phyloP scores from a whole-genome alignment of 1,284 basidiomycete genomes.

The Ceratobasidium sp. region DNA sequence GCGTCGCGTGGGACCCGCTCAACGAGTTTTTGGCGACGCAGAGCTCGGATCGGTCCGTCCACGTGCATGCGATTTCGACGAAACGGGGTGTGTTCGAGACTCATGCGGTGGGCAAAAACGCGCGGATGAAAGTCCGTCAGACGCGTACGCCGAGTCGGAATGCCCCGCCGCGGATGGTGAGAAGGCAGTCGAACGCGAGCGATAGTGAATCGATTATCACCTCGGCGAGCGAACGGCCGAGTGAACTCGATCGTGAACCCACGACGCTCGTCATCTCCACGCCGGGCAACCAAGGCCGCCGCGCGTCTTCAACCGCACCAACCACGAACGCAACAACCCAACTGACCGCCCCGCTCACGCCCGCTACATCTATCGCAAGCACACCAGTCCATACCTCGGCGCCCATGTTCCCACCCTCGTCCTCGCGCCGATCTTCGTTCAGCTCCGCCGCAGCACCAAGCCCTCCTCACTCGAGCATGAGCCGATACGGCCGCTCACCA shows the following conservation, averaged over 20 bases:
- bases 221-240: conserved; percentile 65
- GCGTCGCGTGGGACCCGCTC: conserved; percentile 96
- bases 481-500: conserved; percentile 81
- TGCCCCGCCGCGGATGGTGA: conserved; percentile 60
- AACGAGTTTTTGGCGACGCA: conserved; percentile 97
- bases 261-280: conserved; percentile 15
- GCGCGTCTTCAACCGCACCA: conserved; percentile 44
- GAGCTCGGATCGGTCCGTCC: conserved; percentile 91
- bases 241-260: conserved; percentile 42
- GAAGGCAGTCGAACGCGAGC: conserved; percentile 80
- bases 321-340: background rate
- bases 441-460: conserved; percentile 85
- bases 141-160: conserved; percentile 74
- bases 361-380: conserved; percentile 71
- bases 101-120: conserved; percentile 86
- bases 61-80: conserved; percentile 84
- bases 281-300: conserved; percentile 20
- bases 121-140: conserved; percentile 76
- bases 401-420: conserved; percentile 74
- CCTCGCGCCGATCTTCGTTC: conserved; percentile 88
- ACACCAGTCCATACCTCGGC: conserved; percentile 62
- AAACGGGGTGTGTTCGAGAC: conserved; percentile 86
- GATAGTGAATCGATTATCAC: conserved; percentile 77
- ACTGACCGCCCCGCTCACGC: conserved; percentile 68
- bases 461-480: conserved; percentile 49